Conservation (phyloP, 352 stramenopile species). For the Pythium angustatum region DNA sequence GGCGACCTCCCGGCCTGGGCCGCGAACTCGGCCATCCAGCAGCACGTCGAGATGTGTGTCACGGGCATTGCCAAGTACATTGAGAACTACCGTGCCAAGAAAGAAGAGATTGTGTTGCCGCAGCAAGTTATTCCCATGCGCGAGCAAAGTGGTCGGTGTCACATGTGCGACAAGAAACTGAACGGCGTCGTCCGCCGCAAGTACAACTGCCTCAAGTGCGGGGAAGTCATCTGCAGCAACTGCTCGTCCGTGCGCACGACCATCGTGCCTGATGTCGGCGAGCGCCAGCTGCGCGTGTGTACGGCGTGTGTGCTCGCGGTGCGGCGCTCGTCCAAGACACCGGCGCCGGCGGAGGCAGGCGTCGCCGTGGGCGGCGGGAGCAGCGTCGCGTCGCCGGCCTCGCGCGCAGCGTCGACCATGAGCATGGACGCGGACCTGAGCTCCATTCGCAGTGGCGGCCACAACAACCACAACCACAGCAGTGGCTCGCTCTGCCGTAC, state of each 20-base stretch:
- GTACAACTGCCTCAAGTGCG: conserved; percentile 87
- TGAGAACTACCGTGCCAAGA: conserved; percentile 66
- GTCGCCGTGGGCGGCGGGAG: not conserved
- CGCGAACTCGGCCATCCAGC: conserved; percentile 83
- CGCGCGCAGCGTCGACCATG: not conserved
- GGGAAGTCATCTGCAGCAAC: conserved; percentile 75
- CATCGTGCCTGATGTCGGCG: conserved; percentile 67
- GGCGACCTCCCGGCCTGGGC: conserved; percentile 80
- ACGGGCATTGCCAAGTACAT: conserved; percentile 88
- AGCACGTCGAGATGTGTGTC: conserved; percentile 86
- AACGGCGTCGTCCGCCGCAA: conserved; percentile 63
- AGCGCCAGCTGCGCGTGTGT: conserved; percentile 76
- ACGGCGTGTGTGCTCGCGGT: conserved; percentile 76
- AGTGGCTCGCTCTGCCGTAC: conserved; percentile 21
- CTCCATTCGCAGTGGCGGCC: conserved; percentile 21
- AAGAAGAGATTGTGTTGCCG: conserved; percentile 72
- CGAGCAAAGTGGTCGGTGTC: conserved; percentile 72
- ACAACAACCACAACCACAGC: conserved; percentile 10
- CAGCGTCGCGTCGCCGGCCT: conserved; percentile 17
- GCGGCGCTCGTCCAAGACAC: conserved; percentile 52
- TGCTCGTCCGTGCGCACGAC: conserved; percentile 68
- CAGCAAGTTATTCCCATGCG: conserved; percentile 77
- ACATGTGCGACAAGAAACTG: conserved; percentile 77
- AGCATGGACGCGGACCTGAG: conserved; percentile 26
- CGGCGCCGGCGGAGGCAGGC: conserved; percentile 19